Percentiles rank a stretch among this genome's conserved stretches.
Evolutionary conservation across 495 filamentous ascomycete genomes (phyloP).

Genomic region (Emericellopsis terricola): DNA sequence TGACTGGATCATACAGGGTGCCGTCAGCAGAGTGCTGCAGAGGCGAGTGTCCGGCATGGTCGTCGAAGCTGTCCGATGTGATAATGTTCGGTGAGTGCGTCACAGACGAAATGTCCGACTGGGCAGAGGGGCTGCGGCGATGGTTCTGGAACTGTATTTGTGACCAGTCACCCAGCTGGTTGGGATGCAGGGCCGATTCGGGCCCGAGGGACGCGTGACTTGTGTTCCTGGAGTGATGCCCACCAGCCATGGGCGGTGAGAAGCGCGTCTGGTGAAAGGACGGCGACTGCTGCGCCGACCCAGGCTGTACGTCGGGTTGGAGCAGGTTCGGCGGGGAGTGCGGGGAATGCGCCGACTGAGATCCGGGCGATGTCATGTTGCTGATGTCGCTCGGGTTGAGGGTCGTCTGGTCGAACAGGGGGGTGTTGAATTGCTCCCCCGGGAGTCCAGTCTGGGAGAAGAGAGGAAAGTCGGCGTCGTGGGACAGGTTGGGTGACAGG

Average conservation of each 20-base stretch:
- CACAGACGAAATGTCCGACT: conserved; percentile 69
- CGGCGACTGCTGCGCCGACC: conserved; percentile 37
- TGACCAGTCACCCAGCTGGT: conserved; percentile 47
- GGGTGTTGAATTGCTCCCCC: conserved; percentile 24
- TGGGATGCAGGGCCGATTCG: conserved; percentile 49
- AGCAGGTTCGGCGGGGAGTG: conserved; percentile 56
- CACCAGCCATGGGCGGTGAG: conserved; percentile 26
- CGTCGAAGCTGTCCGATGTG: conserved; percentile 65
- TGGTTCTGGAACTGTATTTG: conserved; percentile 61
- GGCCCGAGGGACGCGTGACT: conserved; percentile 52
- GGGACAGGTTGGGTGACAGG: conserved; percentile 23
- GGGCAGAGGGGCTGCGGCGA: conserved; percentile 72
- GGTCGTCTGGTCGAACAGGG: conserved; percentile 42
- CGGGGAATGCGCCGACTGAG: conserved; percentile 29
- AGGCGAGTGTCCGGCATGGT: conserved; percentile 61
- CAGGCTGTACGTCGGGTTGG: conserved; percentile 36
- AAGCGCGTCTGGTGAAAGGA: conserved; percentile 39
- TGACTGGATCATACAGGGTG: conserved; percentile 53
- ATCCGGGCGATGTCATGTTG: conserved; percentile 51
- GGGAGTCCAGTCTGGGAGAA: conserved; percentile 21
- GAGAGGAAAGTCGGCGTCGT: conserved; percentile 32
- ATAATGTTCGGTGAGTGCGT: conserved; percentile 64
- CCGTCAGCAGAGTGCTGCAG: conserved; percentile 60
- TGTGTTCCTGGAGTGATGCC: conserved; percentile 45
- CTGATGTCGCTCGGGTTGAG: conserved; percentile 38